Evolutionary conservation across 1,284 basidiomycete species (phyloP), one percentile per base, ranked within the genome.

Genomic region (Fomes fomentarius): DNA sequence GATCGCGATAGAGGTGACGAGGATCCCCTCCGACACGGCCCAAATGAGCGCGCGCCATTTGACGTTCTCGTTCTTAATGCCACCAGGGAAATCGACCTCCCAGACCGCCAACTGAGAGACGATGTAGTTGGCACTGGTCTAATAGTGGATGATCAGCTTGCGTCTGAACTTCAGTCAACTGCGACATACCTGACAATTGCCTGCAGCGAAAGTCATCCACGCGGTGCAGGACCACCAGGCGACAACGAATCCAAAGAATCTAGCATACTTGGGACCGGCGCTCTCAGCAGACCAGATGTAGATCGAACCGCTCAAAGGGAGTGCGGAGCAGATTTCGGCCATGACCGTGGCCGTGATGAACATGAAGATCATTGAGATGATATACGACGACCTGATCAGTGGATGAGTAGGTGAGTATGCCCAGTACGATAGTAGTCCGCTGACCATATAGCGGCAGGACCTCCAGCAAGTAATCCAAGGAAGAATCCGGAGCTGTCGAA

Each of bases 201-300:
- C 83, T 12, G 93, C 92, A 46, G 84, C 79, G 64, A 93, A 94
- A 0, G 91, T 93, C 82, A 93, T 93, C 93, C 93, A 94, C 15
- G 92, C 92, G 0, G 92, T 93, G 57, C 83, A 85, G 24, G 90
- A 80, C 91, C 91, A 94, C 89, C 90, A 94, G 41, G 92, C 91
- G 25, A 94, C 92, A 50, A 93, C 70, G 73, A 94, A 94, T 2
- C 91, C 93, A 61, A 93, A 83, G 69, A 94, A 88, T 37, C 91
- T 79, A 2, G 84, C 90, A 64, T 91, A 87, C 63, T 90, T 92
- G 12, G 85, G 85, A 2, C 92, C 92, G 4, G 90, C 93, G 61
- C 91, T 91, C 66, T 93, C 92, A 25, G 91, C 92, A 0, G 91
- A 89, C 93, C 93, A 94, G 53, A 93, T 85, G 71, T 94, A 94